Percentiles rank a stretch among this genome's conserved stretches.
Conservation (phyloP, 768 basidiomycete genomes). For the Piloderma croceum region DNA sequence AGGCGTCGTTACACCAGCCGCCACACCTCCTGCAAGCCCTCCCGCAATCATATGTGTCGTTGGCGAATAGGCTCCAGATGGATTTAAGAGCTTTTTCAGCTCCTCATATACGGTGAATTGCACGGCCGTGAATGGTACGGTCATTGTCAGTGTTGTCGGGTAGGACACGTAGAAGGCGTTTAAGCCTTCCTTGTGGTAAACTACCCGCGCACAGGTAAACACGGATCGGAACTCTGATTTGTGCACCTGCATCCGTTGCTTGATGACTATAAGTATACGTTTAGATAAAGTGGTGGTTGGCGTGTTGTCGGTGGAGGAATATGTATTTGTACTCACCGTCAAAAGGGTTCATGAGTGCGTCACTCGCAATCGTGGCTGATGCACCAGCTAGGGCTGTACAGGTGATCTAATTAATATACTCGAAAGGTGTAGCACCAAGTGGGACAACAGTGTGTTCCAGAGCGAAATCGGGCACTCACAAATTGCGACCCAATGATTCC, state of each 20-base stretch:
- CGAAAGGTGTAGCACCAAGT: not conserved
- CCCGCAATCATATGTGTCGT: slow-evolving; percentile 88
- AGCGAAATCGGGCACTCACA: slow-evolving; percentile 46
- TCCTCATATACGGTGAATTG: slow-evolving; percentile 97
- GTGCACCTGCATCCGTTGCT: slow-evolving; percentile 98
- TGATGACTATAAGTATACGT: slow-evolving; percentile 69
- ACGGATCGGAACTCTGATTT: slow-evolving; percentile 88
- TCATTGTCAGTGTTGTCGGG: slow-evolving; percentile 94
- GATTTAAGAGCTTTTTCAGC: slow-evolving; percentile 81
- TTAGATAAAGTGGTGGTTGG: slow-evolving; percentile 11
- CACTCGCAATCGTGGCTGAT: slow-evolving; percentile 88
- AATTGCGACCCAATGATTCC: slow-evolving; percentile 83
- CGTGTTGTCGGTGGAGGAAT: slow-evolving; percentile 3
- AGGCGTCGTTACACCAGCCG: slow-evolving; percentile 93
- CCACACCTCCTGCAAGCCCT: slow-evolving; percentile 87
- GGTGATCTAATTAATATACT: not conserved
- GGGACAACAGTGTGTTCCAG: slow-evolving; percentile 7
- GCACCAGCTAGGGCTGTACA: slow-evolving; percentile 83
- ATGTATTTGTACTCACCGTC: slow-evolving; percentile 61
- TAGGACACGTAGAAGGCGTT: slow-evolving; percentile 96
- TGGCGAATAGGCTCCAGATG: slow-evolving; percentile 85
- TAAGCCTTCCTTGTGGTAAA: slow-evolving; percentile 83
- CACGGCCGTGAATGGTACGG: slow-evolving; percentile 96
- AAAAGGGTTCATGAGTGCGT: slow-evolving; percentile 99
- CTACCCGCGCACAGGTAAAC: slow-evolving; percentile 74